A percentile compares a stretch with the other conserved stretches of the same genome.
These are phyloP conservation scores for Xylariaceae sp. DNA, from an alignment of 2,329 filamentous ascomycete species.

Conservation along the genomic window DNA sequence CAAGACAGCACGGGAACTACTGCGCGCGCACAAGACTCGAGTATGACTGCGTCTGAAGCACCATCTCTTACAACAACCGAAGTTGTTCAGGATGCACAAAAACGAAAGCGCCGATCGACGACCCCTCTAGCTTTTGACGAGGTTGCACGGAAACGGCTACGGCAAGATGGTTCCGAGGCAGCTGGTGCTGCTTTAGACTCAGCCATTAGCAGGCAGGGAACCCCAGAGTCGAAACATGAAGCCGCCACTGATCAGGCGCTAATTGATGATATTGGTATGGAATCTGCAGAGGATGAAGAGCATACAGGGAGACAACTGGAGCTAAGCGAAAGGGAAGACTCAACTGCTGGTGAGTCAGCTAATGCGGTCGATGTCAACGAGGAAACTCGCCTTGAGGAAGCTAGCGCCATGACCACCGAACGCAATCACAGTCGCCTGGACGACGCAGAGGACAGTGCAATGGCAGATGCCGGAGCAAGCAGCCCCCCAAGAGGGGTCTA, in stretches of 20 bases:
- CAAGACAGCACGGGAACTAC: slow-evolving; percentile 25
- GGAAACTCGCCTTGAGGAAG: not conserved
- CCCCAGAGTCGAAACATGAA: slow-evolving; percentile 6
- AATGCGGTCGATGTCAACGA: slow-evolving; percentile 4
- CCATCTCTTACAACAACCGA: slow-evolving; percentile 27
- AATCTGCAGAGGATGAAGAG: slow-evolving; percentile 7
- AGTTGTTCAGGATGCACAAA: slow-evolving; percentile 51
- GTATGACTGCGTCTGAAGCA: slow-evolving; percentile 15
- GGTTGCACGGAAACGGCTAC: slow-evolving; percentile 52
- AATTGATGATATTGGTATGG: slow-evolving; percentile 20
- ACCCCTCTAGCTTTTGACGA: slow-evolving; percentile 57
- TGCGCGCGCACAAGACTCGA: slow-evolving; percentile 13
- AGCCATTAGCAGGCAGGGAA: slow-evolving; percentile 7
- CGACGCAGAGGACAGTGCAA: slow-evolving; percentile 17
- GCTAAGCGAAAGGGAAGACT: slow-evolving; percentile 3
- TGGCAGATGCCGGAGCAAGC: slow-evolving; percentile 17
- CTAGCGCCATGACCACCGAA: not conserved
- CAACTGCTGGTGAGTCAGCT: slow-evolving; percentile 3
- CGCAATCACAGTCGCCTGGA: not conserved
- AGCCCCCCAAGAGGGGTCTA: slow-evolving; percentile 15
- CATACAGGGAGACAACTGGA: slow-evolving; percentile 1
- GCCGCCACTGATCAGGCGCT: not conserved
- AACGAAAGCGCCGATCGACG: slow-evolving; percentile 63
- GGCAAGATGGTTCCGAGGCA: slow-evolving; percentile 36
- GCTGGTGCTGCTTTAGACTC: not conserved